Percentiles rank a stretch among this genome's conserved stretches.
Evolutionary conservation across 257 asterid species (phyloP).

Genomic region (Solanum rostratum): DNA sequence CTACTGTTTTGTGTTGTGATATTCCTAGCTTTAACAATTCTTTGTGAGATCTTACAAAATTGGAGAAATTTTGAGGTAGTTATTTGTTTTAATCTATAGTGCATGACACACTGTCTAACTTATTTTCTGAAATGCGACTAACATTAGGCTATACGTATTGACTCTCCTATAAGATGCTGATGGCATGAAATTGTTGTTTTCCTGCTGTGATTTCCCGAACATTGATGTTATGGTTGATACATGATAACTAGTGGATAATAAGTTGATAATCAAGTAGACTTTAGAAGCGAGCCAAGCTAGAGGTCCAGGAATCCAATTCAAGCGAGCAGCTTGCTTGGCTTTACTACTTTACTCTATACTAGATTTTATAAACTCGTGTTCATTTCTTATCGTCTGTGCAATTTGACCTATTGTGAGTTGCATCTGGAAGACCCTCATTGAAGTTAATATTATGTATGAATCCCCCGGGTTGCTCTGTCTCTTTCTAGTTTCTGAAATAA

Average conservation of each 20-base stretch:
- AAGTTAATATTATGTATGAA: not conserved
- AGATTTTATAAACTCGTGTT: not conserved
- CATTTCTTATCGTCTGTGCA: not conserved
- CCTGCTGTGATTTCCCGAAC: not conserved
- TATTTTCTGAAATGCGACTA: not conserved
- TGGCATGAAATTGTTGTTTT: not conserved
- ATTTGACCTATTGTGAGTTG: not conserved
- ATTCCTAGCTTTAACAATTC: not conserved
- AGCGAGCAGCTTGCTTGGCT: not conserved
- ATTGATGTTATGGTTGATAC: not conserved
- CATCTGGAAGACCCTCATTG: not conserved
- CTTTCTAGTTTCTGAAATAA: not conserved
- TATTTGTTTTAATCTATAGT: not conserved
- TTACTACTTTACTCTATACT: not conserved
- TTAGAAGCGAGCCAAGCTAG: not conserved
- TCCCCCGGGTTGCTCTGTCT: not conserved
- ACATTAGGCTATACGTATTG: not conserved
- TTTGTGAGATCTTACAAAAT: not conserved
- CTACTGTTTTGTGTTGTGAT: not conserved
- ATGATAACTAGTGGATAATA: not conserved
- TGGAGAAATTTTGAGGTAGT: not conserved
- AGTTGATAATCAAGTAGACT: not conserved
- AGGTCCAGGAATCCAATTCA: not conserved
- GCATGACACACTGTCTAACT: not conserved
- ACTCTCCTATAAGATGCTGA: not conserved